Evolutionary conservation across 2,329 filamentous ascomycete species (phyloP), one percentile per base, ranked within the genome.

Genomic region (Paramyrothecium roridum): DNA sequence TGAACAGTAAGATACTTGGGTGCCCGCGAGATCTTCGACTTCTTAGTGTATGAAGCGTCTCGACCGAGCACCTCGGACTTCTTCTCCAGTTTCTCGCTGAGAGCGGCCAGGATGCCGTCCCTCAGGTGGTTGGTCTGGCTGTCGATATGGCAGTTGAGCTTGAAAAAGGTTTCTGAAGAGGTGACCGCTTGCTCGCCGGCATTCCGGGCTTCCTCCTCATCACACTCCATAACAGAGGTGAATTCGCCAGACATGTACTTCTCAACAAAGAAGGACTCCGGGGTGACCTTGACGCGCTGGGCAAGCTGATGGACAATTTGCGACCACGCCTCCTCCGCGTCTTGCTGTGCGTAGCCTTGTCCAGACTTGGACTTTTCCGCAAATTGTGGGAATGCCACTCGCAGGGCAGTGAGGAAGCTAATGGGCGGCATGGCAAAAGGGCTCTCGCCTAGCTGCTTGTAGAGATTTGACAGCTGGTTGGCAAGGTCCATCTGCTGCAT

Each of bases 241-340:
- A 97, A 92, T 63, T 84, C 84, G 56, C 95, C 93, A 17, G 88
- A 83, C 81, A 99, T 87, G 76, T 93, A 98, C 70, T 89, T 91
- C 69, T 97, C 91, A 59, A 99, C 83, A 69, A 96, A 96, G 0
- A 90, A 90, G 1, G 78, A 70, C 2, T 86, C 80, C 2, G 20
- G 76, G 72, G 69, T 68, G 10, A 82, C 80, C 64, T 84, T 86
- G 60, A 89, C 73, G 68, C 85, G 87, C 65, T 89, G 84, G 59
- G 89, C 86, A 40, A 99, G 76, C 67, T 93, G 90, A 48, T 89
- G 86, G 7, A 99, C 77, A 58, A 99, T 96, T 70, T 98, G 93
- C 20, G 93, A 95, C 92, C 93, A 99, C 49, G 93, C 95, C 73
- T 99, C 95, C 73, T 99, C 95, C 1, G 95, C 95, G 76, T 99